Conservation (phyloP, 2,329 filamentous ascomycete species). For the Corinectria fuckeliana region DNA sequence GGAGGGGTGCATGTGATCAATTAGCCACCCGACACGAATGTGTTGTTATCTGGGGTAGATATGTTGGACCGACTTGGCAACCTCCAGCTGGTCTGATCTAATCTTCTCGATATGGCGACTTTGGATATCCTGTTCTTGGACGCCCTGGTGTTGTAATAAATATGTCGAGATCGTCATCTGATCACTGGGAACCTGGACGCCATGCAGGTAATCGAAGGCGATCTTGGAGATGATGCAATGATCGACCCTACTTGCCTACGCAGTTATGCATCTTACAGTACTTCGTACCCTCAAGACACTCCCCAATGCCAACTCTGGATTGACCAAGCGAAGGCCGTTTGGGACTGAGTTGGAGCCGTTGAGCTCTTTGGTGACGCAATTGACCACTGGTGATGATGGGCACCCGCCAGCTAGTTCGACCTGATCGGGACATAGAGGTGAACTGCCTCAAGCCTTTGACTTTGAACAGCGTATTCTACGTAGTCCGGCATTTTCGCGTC, state of each 20-base stretch:
- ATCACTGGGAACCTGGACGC: neutral
- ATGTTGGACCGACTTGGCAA: neutral
- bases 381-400: neutral
- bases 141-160: neutral
- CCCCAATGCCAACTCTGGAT: neutral
- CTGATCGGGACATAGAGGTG: neutral
- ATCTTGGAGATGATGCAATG: neutral
- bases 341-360: neutral
- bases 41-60: neutral
- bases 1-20: neutral
- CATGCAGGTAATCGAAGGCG: neutral
- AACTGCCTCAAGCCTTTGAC: neutral
- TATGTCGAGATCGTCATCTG: neutral
- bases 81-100: neutral
- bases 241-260: neutral
- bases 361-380: neutral
- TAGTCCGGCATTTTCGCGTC: neutral
- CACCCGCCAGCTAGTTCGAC: neutral
- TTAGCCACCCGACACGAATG: constrained; percentile 3
- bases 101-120: neutral
- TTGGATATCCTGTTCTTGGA: neutral
- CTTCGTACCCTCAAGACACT: neutral
- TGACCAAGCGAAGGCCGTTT: neutral
- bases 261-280: too few species aligned
- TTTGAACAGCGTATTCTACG: neutral